phyloP scores from a whole-genome alignment of 2,329 filamentous ascomycete species.

The Raffaelea arxii region DNA sequence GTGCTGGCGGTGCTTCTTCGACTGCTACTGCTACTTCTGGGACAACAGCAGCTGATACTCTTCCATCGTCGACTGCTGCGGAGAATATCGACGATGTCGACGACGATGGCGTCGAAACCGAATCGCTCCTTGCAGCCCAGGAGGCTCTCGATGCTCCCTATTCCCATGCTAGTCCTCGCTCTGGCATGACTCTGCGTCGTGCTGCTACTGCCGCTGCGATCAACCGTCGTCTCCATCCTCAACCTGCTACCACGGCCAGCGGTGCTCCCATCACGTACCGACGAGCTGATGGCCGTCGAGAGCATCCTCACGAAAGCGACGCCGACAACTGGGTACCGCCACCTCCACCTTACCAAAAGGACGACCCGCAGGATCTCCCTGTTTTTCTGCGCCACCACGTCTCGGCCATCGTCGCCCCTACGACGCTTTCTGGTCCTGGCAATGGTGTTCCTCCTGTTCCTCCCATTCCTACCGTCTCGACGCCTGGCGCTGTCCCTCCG shows the following conservation, averaged over 20 bases:
- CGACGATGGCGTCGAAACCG: constrained; percentile 31
- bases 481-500: no score
- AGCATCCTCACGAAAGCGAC: constrained; percentile 77
- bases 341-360: constrained; percentile 67
- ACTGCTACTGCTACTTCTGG: not conserved
- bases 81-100: constrained; percentile 1
- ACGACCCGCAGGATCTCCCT: constrained; percentile 48
- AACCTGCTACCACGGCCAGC: constrained; percentile 42
- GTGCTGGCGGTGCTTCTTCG: constrained; percentile 7
- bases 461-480: constrained; percentile 2
- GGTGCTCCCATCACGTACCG: constrained; percentile 51
- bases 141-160: constrained; percentile 61
- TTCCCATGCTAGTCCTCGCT: constrained; percentile 62
- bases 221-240: constrained; percentile 57
- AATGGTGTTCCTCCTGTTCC: no score
- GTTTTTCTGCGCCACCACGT: constrained; percentile 41
- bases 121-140: constrained; percentile 42
- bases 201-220: constrained; percentile 69
- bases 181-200: constrained; percentile 58
- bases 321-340: constrained; percentile 84
- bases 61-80: constrained; percentile 2
- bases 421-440: no score
- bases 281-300: constrained; percentile 57
- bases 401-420: constrained; percentile 12
- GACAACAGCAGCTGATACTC: not conserved